Conservation (phyloP, 345 rosid species). For the Melaleuca alternifolia region DNA sequence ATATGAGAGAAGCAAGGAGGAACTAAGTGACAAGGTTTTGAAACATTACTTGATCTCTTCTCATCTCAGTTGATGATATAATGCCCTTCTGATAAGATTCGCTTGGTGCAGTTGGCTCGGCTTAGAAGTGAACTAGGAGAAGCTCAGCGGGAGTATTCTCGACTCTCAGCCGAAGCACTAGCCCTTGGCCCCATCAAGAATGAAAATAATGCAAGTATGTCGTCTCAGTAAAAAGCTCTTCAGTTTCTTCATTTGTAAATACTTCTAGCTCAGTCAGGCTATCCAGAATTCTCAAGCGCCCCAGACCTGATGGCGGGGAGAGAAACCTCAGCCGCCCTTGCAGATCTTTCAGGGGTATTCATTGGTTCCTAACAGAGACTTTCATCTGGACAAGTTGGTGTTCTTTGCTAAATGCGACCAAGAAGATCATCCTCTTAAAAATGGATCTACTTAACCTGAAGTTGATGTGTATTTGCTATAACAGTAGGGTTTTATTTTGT, state of each 20-base stretch:
- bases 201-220: constrained; percentile 8
- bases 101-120: constrained; percentile 29
- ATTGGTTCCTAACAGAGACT: background rate
- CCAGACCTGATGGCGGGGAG: background rate
- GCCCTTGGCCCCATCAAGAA: constrained; percentile 22
- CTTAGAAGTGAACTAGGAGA: constrained; percentile 41
- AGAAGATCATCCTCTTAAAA: background rate
- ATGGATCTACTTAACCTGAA: background rate
- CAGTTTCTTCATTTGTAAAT: background rate
- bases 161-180: constrained; percentile 27
- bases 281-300: background rate
- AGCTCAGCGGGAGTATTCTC: constrained; percentile 25
- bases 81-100: background rate
- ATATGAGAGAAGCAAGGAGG: constrained; percentile 42
- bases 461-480: background rate
- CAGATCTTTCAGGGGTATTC: background rate
- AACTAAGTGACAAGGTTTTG: constrained; percentile 50
- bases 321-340: background rate
- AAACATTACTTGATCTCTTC: background rate
- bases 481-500: background rate
- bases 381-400: background rate
- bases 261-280: background rate
- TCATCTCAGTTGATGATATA: background rate
- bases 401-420: background rate
- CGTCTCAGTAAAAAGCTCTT: background rate